Evolutionary conservation across 2,329 filamentous ascomycete genomes (phyloP).

Genomic region (Colletotrichum coccodes): DNA sequence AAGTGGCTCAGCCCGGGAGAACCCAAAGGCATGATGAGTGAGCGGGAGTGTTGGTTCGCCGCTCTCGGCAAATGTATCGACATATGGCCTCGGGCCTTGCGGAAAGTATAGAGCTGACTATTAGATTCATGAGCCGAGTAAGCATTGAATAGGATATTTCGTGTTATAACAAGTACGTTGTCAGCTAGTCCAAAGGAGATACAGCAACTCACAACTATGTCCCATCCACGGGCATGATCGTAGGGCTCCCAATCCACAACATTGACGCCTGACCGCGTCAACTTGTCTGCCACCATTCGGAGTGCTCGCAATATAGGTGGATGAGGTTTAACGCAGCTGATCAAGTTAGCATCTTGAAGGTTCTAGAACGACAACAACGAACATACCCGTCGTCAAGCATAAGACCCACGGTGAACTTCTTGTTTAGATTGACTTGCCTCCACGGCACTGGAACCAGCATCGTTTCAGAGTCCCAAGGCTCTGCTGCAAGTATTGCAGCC

Average conservation of each 20-base stretch:
- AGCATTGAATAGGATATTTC: too few relatives aligned
- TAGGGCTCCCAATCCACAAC: conserved; percentile 61
- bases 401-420: conserved; percentile 65
- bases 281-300: conserved; percentile 49
- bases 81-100: conserved; percentile 16
- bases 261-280: conserved; percentile 59
- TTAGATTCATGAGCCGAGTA: too few relatives aligned
- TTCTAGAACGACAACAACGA: conserved; percentile 25
- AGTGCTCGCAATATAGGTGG: conserved; percentile 71
- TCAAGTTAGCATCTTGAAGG: background rate
- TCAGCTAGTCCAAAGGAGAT: too few relatives aligned
- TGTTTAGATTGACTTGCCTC: conserved; percentile 47
- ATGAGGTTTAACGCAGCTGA: conserved; percentile 56
- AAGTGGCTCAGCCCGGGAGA: background rate
- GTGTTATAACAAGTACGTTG: too few relatives aligned
- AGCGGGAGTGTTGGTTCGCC: conserved; percentile 15
- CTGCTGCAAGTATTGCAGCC: conserved; percentile 57
- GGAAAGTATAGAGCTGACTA: conserved; percentile 17
- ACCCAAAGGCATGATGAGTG: background rate
- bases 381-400: conserved; percentile 74
- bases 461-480: conserved; percentile 68
- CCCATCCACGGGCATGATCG: conserved; percentile 45
- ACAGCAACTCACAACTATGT: background rate
- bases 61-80: conserved; percentile 12
- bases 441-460: conserved; percentile 68